Conservation (phyloP, 2,329 filamentous ascomycete genomes). For the Aureobasidium zeae region DNA sequence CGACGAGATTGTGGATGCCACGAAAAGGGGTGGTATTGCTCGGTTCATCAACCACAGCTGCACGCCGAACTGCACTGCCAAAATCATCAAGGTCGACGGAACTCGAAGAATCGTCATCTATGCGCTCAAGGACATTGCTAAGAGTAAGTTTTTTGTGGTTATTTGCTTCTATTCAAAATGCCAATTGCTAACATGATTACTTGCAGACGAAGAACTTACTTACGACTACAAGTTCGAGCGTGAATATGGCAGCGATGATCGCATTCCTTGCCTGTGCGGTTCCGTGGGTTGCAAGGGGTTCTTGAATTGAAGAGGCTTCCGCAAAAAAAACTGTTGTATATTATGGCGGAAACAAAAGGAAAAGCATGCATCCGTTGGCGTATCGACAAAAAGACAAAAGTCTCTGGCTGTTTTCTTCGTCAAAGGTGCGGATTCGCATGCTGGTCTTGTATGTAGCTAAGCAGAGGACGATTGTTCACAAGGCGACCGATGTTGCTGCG, state of each 20-base stretch:
- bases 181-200: conserved; percentile 23
- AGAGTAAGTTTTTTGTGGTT: conserved; percentile 60
- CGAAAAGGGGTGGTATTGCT: conserved; percentile 95
- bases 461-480: not conserved
- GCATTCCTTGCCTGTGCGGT: conserved; percentile 94
- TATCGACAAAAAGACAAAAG: not conserved
- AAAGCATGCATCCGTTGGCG: conserved; percentile 4
- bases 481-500: not conserved
- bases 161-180: not conserved
- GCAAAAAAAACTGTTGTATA: not conserved
- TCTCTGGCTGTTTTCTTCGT: not conserved
- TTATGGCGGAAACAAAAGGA: not conserved
- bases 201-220: conserved; percentile 87
- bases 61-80: conserved; percentile 95
- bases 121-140: conserved; percentile 84
- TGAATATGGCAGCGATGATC: conserved; percentile 86
- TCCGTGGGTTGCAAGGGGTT: conserved; percentile 97
- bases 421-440: not conserved
- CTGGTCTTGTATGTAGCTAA: not conserved
- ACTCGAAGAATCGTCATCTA: conserved; percentile 99
- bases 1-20: conserved; percentile 93
- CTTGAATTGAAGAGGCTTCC: conserved; percentile 66
- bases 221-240: conserved; percentile 99
- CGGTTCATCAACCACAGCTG: conserved; percentile 99
- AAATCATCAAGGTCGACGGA: conserved; percentile 98